A percentile compares a stretch with the other conserved stretches of the same genome.
phyloP scores from a whole-genome alignment of 108 stramenopile genomes.

The Nitzschia inconspicua region DNA sequence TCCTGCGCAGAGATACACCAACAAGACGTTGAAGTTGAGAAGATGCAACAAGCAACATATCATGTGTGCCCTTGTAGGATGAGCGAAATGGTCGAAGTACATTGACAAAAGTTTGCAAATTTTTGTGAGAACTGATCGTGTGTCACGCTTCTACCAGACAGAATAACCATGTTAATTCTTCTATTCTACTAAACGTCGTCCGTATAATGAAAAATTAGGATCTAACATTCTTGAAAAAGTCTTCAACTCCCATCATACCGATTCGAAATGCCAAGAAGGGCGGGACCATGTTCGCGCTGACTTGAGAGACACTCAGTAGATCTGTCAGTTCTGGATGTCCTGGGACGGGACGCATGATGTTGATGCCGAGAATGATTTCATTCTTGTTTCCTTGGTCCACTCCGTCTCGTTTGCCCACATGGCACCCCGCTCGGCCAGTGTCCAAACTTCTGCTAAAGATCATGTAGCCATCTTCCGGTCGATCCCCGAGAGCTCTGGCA shows the following conservation, averaged over 20 bases:
- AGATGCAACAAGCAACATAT: no score
- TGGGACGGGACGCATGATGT: slow-evolving; percentile 45
- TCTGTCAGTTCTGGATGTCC: slow-evolving; percentile 39
- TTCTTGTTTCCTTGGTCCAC: slow-evolving; percentile 26
- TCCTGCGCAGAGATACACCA: no score
- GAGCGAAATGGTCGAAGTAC: background rate
- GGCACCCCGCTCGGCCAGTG: slow-evolving; percentile 30
- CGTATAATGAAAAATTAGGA: no score
- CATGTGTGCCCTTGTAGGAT: no score
- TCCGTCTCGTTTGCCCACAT: slow-evolving; percentile 1
- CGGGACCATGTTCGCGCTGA: slow-evolving; percentile 42
- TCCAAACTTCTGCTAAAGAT: slow-evolving; percentile 42
- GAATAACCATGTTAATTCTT: background rate
- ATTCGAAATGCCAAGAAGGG: slow-evolving; percentile 38
- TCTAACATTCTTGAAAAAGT: slow-evolving; percentile 49
- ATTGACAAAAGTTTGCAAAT: no score
- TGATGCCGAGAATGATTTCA: slow-evolving; percentile 51
- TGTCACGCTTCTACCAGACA: background rate
- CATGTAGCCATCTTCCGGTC: slow-evolving; percentile 33
- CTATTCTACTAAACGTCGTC: no score
- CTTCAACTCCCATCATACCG: slow-evolving; percentile 45
- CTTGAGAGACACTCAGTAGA: slow-evolving; percentile 44
- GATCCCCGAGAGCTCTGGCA: slow-evolving; percentile 21
- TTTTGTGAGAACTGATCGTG: no score
- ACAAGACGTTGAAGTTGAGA: no score